These are phyloP conservation scores for Rhinocladiella mackenziei DNA, from an alignment of 2,329 filamentous ascomycete species.

Conservation along the genomic window DNA sequence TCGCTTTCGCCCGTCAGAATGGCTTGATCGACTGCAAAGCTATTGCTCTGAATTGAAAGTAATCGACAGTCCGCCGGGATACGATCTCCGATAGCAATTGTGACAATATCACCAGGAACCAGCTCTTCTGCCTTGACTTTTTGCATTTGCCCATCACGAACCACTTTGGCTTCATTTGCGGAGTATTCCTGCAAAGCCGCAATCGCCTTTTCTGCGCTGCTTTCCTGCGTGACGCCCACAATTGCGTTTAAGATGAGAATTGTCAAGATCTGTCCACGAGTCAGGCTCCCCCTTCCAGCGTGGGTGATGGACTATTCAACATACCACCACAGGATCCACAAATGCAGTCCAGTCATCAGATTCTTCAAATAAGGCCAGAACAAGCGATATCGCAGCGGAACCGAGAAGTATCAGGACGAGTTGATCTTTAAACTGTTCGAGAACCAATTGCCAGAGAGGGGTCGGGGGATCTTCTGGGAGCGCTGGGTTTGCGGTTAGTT, in stretches of 20 bases:
- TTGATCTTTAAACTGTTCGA: conserved; percentile 99
- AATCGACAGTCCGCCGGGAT: conserved; percentile 93
- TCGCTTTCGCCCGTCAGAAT: conserved; percentile 97
- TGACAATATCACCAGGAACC: conserved; percentile 89
- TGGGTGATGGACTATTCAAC: conserved; percentile 38
- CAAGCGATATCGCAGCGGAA: conserved; percentile 89
- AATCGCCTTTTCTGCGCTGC: conserved; percentile 96
- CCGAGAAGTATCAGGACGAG: conserved; percentile 91
- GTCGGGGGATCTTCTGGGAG: conserved; percentile 89
- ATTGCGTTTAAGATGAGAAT: conserved; percentile 96
- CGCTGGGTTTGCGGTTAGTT: conserved; percentile 45
- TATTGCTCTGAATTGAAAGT: conserved; percentile 90
- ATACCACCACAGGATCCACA: conserved; percentile 88
- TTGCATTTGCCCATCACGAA: conserved; percentile 76
- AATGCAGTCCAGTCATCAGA: conserved; percentile 95
- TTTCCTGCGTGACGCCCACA: conserved; percentile 97
- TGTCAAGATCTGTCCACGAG: conserved; percentile 69
- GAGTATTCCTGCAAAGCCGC: conserved; percentile 98
- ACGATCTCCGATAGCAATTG: conserved; percentile 82
- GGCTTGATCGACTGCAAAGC: conserved; percentile 92
- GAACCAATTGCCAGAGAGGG: conserved; percentile 89
- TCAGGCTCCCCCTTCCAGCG: conserved; percentile 1
- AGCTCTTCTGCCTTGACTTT: conserved; percentile 93
- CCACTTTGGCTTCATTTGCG: conserved; percentile 91
- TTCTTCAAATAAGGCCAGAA: conserved; percentile 87